Evolutionary conservation across 352 stramenopile genomes (phyloP).

Genomic region (Halophytophthora polymorphica): DNA sequence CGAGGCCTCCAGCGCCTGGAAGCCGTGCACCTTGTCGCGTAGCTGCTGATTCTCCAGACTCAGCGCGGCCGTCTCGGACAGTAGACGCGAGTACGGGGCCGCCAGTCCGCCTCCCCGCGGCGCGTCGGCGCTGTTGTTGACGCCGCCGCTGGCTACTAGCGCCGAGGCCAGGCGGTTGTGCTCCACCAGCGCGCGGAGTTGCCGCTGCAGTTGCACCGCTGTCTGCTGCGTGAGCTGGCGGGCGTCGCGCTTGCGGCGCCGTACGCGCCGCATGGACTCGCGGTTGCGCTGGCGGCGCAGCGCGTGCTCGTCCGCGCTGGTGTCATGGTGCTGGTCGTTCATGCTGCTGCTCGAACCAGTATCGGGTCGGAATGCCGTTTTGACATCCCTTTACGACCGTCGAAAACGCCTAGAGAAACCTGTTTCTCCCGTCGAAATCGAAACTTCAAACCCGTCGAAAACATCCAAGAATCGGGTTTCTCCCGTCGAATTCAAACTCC

Average conservation of each 20-base stretch:
- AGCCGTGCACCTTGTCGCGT: conserved; percentile 8
- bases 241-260: conserved; percentile 18
- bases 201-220: conserved; percentile 12
- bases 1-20: conserved; percentile 10
- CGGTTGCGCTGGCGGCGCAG: conserved; percentile 24
- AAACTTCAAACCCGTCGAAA: too few species aligned
- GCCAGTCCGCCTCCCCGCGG: background rate
- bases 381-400: too few species aligned
- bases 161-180: conserved; percentile 5
- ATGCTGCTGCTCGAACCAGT: too few species aligned
- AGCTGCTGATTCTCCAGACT: conserved; percentile 20
- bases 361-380: too few species aligned
- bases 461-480: too few species aligned
- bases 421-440: too few species aligned
- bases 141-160: background rate
- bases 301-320: too few species aligned
- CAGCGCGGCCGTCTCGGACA: conserved; percentile 15
- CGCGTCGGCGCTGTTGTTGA: too few species aligned
- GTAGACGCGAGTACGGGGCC: background rate
- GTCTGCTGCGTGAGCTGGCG: conserved; percentile 8
- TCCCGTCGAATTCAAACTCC: too few species aligned
- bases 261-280: conserved; percentile 32
- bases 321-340: too few species aligned
- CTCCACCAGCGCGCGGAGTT: conserved; percentile 13
- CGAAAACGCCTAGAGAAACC: too few species aligned